Conservation (phyloP, 2,329 filamentous ascomycete genomes). For the Colletotrichum brevisporum region DNA sequence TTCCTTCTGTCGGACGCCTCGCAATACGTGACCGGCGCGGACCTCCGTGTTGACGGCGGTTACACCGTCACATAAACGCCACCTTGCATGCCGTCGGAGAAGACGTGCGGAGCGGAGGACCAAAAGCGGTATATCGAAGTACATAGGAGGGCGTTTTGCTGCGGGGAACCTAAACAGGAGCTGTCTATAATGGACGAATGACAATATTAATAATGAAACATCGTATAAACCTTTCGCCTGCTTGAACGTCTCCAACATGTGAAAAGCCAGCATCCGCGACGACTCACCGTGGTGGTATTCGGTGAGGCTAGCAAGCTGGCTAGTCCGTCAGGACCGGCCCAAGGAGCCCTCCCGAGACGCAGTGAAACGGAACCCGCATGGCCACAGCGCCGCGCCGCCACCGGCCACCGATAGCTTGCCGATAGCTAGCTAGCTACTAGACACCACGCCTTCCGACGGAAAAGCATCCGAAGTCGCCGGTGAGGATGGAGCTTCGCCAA, state of each 20-base stretch:
- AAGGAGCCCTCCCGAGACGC: slow-evolving; percentile 11
- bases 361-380: slow-evolving; percentile 13
- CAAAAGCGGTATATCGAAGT: slow-evolving; percentile 2
- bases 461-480: background rate
- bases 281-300: background rate
- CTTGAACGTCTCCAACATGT: slow-evolving; percentile 3
- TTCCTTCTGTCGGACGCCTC: slow-evolving; percentile 87
- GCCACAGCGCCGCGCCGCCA: background rate
- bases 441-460: slow-evolving; percentile 2
- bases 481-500: slow-evolving; percentile 1
- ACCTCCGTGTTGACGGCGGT: slow-evolving; percentile 88
- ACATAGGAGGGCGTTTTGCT: slow-evolving; percentile 16
- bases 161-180: background rate
- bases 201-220: slow-evolving; percentile 9
- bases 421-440: slow-evolving; percentile 10
- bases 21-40: slow-evolving; percentile 79
- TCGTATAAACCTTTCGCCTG: background rate
- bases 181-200: slow-evolving; percentile 15
- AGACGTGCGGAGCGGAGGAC: background rate
- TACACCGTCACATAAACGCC: slow-evolving; percentile 80
- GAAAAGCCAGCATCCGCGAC: background rate
- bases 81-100: background rate
- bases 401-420: slow-evolving; percentile 9
- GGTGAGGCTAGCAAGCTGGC: background rate
- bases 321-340: slow-evolving; percentile 7